Evolutionary conservation across 257 asterid species (phyloP).

Genomic region (Linderniella brevidens): DNA sequence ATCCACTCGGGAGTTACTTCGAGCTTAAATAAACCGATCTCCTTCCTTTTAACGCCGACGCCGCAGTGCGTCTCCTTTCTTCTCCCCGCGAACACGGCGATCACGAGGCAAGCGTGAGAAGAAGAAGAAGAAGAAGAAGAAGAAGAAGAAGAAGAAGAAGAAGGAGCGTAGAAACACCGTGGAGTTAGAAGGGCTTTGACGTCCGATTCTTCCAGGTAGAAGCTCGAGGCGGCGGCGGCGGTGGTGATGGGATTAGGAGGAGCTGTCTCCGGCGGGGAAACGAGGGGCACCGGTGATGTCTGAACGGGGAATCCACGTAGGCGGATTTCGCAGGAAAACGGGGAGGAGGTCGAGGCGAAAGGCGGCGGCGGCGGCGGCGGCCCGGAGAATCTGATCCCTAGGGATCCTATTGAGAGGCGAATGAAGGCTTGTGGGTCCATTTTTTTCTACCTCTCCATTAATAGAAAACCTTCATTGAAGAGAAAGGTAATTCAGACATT

Average conservation of each 20-base stretch:
- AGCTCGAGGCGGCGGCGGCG: constrained; percentile 56
- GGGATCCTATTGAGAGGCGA: constrained; percentile 70
- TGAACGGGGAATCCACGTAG: constrained; percentile 97
- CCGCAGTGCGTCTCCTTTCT: constrained; percentile 66
- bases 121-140: too few relatives aligned
- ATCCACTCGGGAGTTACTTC: constrained; percentile 88
- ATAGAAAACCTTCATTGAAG: too few relatives aligned
- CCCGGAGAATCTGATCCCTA: constrained; percentile 59
- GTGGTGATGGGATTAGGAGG: constrained; percentile 37
- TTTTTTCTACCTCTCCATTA: constrained; percentile 31
- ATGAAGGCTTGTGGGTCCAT: constrained; percentile 96
- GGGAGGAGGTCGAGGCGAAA: constrained; percentile 41
- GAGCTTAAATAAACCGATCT: constrained; percentile 61
- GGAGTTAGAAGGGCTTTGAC: constrained; percentile 59
- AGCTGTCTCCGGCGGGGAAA: constrained; percentile 59
- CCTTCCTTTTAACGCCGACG: constrained; percentile 64
- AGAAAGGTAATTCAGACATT: too few relatives aligned
- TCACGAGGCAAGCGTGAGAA: constrained; percentile 69
- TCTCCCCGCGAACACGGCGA: constrained; percentile 60
- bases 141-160: too few relatives aligned
- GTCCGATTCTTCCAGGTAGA: constrained; percentile 82
- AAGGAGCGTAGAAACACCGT: constrained; percentile 41
- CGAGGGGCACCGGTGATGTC: constrained; percentile 51
- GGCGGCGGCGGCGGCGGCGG: constrained; percentile 27
- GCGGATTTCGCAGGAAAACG: constrained; percentile 80